Evolutionary conservation across 768 basidiomycete genomes (phyloP).

Genomic region (Guyanaporus albipodus): DNA sequence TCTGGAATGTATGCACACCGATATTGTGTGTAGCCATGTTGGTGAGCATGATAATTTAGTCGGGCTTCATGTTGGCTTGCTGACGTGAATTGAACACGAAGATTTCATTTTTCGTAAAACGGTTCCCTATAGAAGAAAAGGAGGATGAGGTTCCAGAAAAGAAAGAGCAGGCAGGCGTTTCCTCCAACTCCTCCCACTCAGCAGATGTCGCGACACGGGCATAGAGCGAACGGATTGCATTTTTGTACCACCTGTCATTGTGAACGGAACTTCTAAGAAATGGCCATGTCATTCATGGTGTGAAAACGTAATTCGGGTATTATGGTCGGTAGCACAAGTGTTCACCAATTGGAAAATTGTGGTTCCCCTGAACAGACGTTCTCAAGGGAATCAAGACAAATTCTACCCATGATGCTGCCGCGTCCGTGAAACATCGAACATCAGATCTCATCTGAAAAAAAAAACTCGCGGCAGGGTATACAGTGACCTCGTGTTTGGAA

Average conservation of each 20-base stretch:
- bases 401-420: background rate
- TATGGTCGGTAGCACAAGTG: background rate
- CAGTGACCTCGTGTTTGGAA: constrained; percentile 11
- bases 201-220: constrained; percentile 10
- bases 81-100: constrained; percentile 12
- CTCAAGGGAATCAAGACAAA: background rate
- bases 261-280: constrained; percentile 17
- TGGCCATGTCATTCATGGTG: background rate
- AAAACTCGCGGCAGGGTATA: constrained; percentile 4
- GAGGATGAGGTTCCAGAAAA: constrained; percentile 21
- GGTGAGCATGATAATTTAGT: constrained; percentile 35
- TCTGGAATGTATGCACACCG: constrained; percentile 74
- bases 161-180: constrained; percentile 4
- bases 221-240: constrained; percentile 11
- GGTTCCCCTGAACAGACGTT: background rate
- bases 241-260: constrained; percentile 12
- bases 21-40: constrained; percentile 62
- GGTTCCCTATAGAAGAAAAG: constrained; percentile 20
- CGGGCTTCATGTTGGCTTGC: background rate
- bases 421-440: background rate
- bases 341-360: background rate
- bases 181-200: constrained; percentile 5
- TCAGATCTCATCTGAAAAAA: constrained; percentile 13
- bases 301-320: constrained; percentile 1
- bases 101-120: constrained; percentile 30